Evolutionary conservation across 805 yeast species (phyloP).

Genomic region (Schizosaccharomyces lindneri): DNA sequence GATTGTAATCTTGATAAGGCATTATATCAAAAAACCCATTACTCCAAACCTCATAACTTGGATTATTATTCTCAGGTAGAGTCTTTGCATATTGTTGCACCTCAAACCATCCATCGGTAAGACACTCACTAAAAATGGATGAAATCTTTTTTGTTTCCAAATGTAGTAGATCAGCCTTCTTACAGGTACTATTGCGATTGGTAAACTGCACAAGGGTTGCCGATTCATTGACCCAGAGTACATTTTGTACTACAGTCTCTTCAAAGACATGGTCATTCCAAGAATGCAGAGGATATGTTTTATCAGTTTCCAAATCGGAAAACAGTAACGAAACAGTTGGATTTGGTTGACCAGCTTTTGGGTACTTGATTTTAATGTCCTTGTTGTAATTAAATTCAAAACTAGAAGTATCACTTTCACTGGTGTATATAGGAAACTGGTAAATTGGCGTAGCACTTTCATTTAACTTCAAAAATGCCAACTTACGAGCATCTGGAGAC

Average conservation of each 20-base stretch:
- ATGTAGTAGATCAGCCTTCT: not conserved
- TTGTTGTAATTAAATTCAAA: not conserved
- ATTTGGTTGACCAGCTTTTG: slow-evolving; percentile 66
- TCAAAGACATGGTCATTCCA: not conserved
- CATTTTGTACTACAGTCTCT: not conserved
- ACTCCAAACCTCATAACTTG: slow-evolving; percentile 18
- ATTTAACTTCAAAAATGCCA: slow-evolving; percentile 42
- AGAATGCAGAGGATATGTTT: not conserved
- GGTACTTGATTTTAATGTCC: slow-evolving; percentile 5
- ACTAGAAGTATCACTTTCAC: not conserved
- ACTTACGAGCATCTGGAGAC: slow-evolving; percentile 47
- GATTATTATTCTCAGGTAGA: slow-evolving; percentile 28
- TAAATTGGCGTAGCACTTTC: slow-evolving; percentile 51
- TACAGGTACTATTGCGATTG: not conserved
- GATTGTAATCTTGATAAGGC: slow-evolving; percentile 27
- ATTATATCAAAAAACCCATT: slow-evolving; percentile 65
- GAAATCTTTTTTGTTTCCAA: not conserved
- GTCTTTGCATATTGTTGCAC: slow-evolving; percentile 33
- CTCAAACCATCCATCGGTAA: slow-evolving; percentile 51
- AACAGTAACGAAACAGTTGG: slow-evolving; percentile 37
- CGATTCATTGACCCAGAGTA: not conserved
- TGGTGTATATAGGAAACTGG: slow-evolving; percentile 37
- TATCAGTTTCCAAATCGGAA: slow-evolving; percentile 18
- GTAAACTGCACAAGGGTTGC: not conserved
- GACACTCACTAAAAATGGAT: not conserved